Base-by-base conservation (phyloP, 805 yeast species). In the Kodamaea sagamina region DNA sequence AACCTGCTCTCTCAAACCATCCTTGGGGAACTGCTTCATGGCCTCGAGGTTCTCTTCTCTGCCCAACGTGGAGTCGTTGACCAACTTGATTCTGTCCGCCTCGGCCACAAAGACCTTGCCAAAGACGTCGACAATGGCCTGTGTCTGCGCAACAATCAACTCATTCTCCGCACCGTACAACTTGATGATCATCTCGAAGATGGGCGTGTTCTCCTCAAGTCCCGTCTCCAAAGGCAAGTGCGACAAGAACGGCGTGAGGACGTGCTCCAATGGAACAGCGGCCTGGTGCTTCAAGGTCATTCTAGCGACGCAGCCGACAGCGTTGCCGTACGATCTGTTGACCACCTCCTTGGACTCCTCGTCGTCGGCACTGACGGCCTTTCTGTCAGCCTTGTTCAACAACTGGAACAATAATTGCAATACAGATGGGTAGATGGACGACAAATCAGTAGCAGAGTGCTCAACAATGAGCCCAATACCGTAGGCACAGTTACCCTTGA, bases 281-380 rank as follows among this genome's bases (percentile, higher is more conserved):
- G 67, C 68, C 55, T 79, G 81, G 62, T 86, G 78, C 61, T 84
- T 83, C 63, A 87, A 71, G 10, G 86, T 78, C 86, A 93, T 76
- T 68, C 99, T 82, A 12, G 96, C 90, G 45, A 90, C 96, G 77
- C 98, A 93, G 34, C 99, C 99, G 65, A 93, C 85, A 4, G 96
- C 96, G 65, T 93, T 93, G 47, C 98, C 97, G 53, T 79, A 81
- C 4, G 95, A 81, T 71, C 96, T 78, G 68, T 84, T 83, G 54
- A 87, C 78, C 47, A 81, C 84, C 51, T 89, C 96, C 57, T 77
- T 78, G 25, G 87, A 75, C 63, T 86, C 92, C 52, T 84, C 95
- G 56, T 82, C 89, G 48, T 80, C 86, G 39, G 57, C 57, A 44
- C 72, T 79, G 43, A 68, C 77, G 44, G 79, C 84, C 55, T 75